These are phyloP conservation scores for Tolypocladium inflatum DNA, from an alignment of 2,329 filamentous ascomycete genomes.

Conservation along the genomic window DNA sequence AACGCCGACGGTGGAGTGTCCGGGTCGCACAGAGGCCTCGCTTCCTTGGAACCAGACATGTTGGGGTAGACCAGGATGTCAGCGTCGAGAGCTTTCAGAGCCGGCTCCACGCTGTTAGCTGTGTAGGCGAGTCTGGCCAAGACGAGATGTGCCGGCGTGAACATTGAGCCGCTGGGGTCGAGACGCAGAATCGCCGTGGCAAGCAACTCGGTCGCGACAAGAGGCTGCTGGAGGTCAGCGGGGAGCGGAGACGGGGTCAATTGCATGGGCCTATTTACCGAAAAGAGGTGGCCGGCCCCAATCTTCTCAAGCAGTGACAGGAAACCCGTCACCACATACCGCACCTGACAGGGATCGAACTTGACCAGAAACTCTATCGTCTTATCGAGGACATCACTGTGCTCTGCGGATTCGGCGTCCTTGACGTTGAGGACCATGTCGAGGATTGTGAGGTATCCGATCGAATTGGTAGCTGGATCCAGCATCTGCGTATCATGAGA, in stretches of 20 bases:
- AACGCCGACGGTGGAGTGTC: conserved; percentile 40
- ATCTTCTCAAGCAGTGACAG: conserved; percentile 33
- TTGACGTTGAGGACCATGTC: conserved; percentile 23
- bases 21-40: conserved; percentile 34
- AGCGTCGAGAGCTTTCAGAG: conserved; percentile 52
- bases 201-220: conserved; percentile 34
- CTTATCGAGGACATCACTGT: conserved; percentile 25
- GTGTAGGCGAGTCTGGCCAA: conserved; percentile 51
- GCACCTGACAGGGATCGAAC: conserved; percentile 42
- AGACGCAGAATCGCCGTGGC: conserved; percentile 50
- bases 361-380: conserved; percentile 33
- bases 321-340: conserved; percentile 37
- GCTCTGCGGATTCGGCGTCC: conserved; percentile 17
- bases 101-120: conserved; percentile 40
- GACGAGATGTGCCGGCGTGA: conserved; percentile 53
- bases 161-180: conserved; percentile 55
- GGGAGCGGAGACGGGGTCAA: neutral
- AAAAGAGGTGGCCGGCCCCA: conserved; percentile 26
- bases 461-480: conserved; percentile 37
- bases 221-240: conserved; percentile 24
- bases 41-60: conserved; percentile 23
- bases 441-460: conserved; percentile 41
- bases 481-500: conserved; percentile 25
- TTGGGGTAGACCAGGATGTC: conserved; percentile 57
- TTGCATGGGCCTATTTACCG: conserved; percentile 20